Conservation (phyloP, 179 eudicot genomes). For the Drosera spatulata region DNA sequence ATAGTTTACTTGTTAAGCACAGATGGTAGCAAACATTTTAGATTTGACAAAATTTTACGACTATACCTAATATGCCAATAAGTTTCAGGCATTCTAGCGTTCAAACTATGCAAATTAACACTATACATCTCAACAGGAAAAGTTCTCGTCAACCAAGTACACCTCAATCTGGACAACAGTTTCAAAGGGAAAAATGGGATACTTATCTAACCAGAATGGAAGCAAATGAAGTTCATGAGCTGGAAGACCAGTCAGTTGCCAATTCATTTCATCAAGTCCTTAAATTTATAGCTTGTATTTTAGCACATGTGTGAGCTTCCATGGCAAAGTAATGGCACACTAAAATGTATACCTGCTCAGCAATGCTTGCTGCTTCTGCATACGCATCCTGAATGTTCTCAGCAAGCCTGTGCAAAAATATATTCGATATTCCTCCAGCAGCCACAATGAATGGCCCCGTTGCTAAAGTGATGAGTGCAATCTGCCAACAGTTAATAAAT, state of each 20-base stretch:
- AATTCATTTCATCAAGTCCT: no score
- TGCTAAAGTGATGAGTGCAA: conserved; percentile 83
- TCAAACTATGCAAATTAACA: no score
- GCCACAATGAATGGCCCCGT: conserved; percentile 97
- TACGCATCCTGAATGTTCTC: conserved; percentile 99
- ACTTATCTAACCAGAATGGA: background rate
- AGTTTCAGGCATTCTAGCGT: no score
- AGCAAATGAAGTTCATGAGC: background rate
- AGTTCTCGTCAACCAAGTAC: background rate
- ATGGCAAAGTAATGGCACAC: background rate
- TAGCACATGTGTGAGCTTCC: background rate
- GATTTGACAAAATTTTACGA: no score
- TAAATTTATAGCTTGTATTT: background rate
- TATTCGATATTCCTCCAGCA: conserved; percentile 99
- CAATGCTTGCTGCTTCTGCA: conserved; percentile 99
- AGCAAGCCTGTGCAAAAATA: conserved; percentile 98
- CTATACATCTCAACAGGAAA: no score
- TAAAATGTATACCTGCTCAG: conserved; percentile 68
- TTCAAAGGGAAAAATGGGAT: background rate
- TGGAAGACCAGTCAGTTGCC: background rate
- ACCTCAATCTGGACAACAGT: background rate
- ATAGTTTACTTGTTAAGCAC: no score
- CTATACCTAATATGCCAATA: no score
- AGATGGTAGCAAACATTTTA: no score
- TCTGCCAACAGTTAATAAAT: conserved; percentile 95